Conservation (phyloP, 31 red algal species). For the Asparagopsis taxiformis region DNA sequence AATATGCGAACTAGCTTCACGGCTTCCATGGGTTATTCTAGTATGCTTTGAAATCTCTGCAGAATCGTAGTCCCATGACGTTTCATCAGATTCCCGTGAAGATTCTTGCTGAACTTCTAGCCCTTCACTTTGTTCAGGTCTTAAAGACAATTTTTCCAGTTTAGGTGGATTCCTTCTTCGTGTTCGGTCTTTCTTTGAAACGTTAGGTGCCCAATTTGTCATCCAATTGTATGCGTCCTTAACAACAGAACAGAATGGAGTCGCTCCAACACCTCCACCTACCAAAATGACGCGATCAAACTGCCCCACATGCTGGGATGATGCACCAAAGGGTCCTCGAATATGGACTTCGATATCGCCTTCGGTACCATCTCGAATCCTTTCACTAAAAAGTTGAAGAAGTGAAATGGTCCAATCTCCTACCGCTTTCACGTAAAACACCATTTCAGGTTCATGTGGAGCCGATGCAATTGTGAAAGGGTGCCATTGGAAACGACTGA, state of each 20-base stretch:
- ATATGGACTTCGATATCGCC: slow-evolving; percentile 84
- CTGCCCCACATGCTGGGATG: slow-evolving; percentile 82
- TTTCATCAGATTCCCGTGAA: neutral
- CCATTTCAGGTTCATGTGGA: slow-evolving; percentile 81
- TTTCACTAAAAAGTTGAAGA: slow-evolving; percentile 68
- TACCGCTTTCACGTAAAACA: slow-evolving; percentile 87
- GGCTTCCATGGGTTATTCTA: neutral
- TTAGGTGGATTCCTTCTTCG: neutral
- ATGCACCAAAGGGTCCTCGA: slow-evolving; percentile 84
- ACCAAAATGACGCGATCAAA: slow-evolving; percentile 85
- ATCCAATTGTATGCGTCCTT: slow-evolving; percentile 81
- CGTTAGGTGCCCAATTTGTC: slow-evolving; percentile 64
- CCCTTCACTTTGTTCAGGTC: neutral
- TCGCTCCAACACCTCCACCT: slow-evolving; percentile 86
- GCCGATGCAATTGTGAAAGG: slow-evolving; percentile 88
- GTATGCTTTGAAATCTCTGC: neutral
- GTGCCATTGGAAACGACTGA: slow-evolving; percentile 86
- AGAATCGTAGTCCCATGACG: neutral
- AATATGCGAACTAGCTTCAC: slow-evolving; percentile 12
- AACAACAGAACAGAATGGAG: slow-evolving; percentile 83
- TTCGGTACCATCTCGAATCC: slow-evolving; percentile 19
- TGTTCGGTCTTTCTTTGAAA: neutral
- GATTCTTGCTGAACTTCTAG: neutral
- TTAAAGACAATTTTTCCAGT: neutral
- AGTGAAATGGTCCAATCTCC: slow-evolving; percentile 86